phyloP scores from a whole-genome alignment of 331 rosid genomes.

The Pyracantha coccinea region DNA sequence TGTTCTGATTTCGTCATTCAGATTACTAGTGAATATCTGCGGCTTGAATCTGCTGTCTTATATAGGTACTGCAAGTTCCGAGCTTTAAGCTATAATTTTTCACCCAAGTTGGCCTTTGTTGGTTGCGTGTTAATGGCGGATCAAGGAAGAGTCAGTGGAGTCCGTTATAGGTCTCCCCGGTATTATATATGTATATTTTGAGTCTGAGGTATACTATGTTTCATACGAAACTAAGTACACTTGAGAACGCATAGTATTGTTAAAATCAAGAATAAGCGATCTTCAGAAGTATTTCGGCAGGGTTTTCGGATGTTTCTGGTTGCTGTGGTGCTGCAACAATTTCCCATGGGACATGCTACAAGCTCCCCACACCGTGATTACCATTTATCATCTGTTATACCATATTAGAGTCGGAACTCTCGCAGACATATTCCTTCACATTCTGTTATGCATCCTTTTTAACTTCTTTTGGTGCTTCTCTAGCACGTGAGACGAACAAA shows the following conservation, averaged over 20 bases:
- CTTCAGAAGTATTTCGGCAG: background rate
- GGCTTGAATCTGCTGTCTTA: background rate
- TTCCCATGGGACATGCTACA: background rate
- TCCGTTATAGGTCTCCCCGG: too few species aligned
- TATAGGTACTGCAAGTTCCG: background rate
- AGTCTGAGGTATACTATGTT: background rate
- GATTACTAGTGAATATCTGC: background rate
- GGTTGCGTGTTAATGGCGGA: background rate
- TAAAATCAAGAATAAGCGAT: background rate
- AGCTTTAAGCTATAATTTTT: background rate
- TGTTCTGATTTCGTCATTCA: slow-evolving; percentile 3
- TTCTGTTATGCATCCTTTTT: background rate
- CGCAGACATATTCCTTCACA: background rate
- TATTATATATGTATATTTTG: too few species aligned
- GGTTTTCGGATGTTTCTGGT: background rate
- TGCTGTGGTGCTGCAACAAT: background rate
- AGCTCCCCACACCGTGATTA: background rate
- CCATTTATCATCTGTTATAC: background rate
- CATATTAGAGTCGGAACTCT: background rate
- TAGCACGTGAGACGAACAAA: background rate
- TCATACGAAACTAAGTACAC: background rate
- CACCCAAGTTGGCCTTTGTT: background rate
- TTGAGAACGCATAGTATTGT: too few species aligned
- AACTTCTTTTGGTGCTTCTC: background rate
- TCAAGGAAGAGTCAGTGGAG: background rate